Percentiles rank a stretch among this genome's conserved stretches.
Conservation (phyloP, 352 stramenopile genomes). For the Phytophthora vignae region DNA sequence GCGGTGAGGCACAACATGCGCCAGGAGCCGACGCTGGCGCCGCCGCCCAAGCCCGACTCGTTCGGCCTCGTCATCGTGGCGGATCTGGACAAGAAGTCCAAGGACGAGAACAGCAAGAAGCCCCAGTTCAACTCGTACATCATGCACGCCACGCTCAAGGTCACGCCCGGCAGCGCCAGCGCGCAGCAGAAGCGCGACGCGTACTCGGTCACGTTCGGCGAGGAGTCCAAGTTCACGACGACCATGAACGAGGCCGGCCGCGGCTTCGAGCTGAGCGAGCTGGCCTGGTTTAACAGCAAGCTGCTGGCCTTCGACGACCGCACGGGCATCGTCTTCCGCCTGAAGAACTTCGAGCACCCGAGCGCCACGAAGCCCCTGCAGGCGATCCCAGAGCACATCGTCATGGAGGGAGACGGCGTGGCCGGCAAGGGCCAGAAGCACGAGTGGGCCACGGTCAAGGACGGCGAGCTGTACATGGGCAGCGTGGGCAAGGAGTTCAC, state of each 20-base stretch:
- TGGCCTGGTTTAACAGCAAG: constrained; percentile 88
- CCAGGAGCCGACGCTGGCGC: constrained; percentile 33
- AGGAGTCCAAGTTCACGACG: constrained; percentile 80
- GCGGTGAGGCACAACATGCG: constrained; percentile 38
- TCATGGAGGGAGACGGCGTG: constrained; percentile 97
- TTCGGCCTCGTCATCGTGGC: constrained; percentile 94
- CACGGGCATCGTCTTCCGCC: constrained; percentile 98
- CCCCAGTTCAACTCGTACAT: constrained; percentile 92
- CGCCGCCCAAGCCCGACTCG: constrained; percentile 62
- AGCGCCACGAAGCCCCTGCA: constrained; percentile 66
- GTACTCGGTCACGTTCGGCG: constrained; percentile 73
- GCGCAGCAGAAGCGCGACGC: constrained; percentile 47
- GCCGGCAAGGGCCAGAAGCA: constrained; percentile 99
- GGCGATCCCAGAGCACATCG: constrained; percentile 94
- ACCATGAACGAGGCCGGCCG: constrained; percentile 95
- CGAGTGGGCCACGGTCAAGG: constrained; percentile 99
- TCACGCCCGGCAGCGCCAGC: constrained; percentile 47
- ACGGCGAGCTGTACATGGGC: constrained; percentile 97
- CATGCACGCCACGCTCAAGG: constrained; percentile 90
- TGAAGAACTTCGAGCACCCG: constrained; percentile 87
- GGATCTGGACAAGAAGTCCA: constrained; percentile 96
- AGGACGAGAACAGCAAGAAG: constrained; percentile 89
- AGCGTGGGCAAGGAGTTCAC: constrained; percentile 96
- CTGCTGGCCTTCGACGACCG: constrained; percentile 98
- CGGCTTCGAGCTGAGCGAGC: constrained; percentile 96